Conservation (phyloP, 1,284 basidiomycete species). For the Anthracocystis setariae region DNA sequence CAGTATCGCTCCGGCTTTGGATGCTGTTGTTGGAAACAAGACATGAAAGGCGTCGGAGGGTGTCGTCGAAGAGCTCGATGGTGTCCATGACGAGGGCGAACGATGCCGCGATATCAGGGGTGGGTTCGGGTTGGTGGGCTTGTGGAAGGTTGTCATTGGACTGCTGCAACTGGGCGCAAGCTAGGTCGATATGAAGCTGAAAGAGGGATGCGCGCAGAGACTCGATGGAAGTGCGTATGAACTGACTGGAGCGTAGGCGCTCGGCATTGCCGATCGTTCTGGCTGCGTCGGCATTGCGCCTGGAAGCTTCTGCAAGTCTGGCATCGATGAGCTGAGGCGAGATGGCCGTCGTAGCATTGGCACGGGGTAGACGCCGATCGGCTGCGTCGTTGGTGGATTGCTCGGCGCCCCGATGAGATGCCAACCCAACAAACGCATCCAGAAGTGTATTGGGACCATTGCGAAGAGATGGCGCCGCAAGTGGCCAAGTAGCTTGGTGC, state of each 20-base stretch:
- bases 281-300: slow-evolving; percentile 34
- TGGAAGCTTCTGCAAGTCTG: slow-evolving; percentile 25
- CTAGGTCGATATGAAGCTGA: slow-evolving; percentile 32
- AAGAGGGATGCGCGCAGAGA: slow-evolving; percentile 38
- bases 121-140: background rate
- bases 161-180: slow-evolving; percentile 28
- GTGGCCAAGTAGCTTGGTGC: background rate
- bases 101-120: slow-evolving; percentile 13
- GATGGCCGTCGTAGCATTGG: slow-evolving; percentile 2
- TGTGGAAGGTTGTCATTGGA: background rate
- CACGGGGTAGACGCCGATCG: background rate
- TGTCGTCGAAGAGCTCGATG: slow-evolving; percentile 40
- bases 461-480: background rate
- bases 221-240: slow-evolving; percentile 36
- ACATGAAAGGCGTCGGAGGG: slow-evolving; percentile 30
- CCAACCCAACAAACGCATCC: too few relatives aligned
- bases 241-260: slow-evolving; percentile 28
- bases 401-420: background rate
- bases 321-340: slow-evolving; percentile 18
- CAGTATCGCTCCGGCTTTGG: background rate
- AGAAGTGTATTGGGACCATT: background rate
- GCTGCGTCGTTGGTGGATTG: slow-evolving; percentile 1
- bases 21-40: slow-evolving; percentile 18
- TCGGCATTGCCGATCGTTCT: slow-evolving; percentile 31
- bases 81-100: slow-evolving; percentile 40